Base-by-base conservation (phyloP, 2,329 filamentous ascomycete species). In the Diplodia corticola region DNA sequence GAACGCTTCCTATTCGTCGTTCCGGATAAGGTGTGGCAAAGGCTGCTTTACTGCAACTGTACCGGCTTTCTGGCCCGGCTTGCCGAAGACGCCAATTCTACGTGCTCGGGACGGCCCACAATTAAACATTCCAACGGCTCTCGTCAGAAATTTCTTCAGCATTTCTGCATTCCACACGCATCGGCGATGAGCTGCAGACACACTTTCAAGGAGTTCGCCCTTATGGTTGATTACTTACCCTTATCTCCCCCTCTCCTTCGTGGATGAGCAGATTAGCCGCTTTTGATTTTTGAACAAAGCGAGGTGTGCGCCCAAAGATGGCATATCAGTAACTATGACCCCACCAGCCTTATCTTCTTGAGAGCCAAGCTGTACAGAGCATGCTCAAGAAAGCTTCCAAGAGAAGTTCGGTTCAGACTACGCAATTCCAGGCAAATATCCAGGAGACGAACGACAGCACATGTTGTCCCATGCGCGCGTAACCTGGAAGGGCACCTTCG, bases 141-240 rank as follows among this genome's bases (percentile, higher is more conserved):
- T 33, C 33, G 40, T 13, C 24, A n/a, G 35, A 61, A 48, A 33
- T 60, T 60, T 60, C 37, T 60, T 60, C 55, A 60, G 33, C 40
- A 20, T 44, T 44, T 35, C 33, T 12, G 13, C 40, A 44, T 44
- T 44, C 40, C 40, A 20, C 40, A 44, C 20, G 40, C 40, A 44
- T 44, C 40, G 40, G 17, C 40, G 40, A 44, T 44, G 40, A 17
- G n/a, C 40, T 6, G 15, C 17, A 7, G 40, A 7, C n/a, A n/a
- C 37, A n/a, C 37, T 44, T 6, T 44, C 37, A 44, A 44, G 37
- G 37, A 3, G 17, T n/a, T 12, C 17, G 17, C 20, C 17, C 3
- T n/a, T 20, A 10, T 10, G 17, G 40, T 20, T 44, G 17, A n/a
- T 44, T 44, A 9, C 20, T 44, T n/a, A 44, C 17, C 40, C 40